Conservation (phyloP, 345 rosid genomes). For the Brassica juncea region DNA sequence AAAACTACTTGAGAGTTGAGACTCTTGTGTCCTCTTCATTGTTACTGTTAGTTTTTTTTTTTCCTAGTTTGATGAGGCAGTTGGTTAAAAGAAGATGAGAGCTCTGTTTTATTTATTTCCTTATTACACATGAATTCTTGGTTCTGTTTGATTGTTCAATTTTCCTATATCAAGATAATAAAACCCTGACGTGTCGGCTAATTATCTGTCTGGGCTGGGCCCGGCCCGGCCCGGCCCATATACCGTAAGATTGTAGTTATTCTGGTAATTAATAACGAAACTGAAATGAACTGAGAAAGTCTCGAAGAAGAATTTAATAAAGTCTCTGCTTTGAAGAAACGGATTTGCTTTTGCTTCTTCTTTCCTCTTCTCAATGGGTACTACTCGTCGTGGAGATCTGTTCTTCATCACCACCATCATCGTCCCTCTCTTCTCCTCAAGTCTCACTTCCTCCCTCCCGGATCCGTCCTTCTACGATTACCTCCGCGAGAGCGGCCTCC, state of each 20-base stretch:
- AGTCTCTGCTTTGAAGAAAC: neutral
- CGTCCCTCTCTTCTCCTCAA: slow-evolving; percentile 14
- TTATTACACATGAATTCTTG: neutral
- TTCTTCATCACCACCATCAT: neutral
- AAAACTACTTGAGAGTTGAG: neutral
- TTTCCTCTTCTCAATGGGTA: slow-evolving; percentile 19
- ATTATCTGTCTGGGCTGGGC: neutral
- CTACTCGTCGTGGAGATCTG: slow-evolving; percentile 10
- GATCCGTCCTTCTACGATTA: slow-evolving; percentile 50
- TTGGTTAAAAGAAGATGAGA: neutral
- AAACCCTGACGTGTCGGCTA: neutral
- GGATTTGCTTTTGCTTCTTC: slow-evolving; percentile 2
- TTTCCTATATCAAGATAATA: neutral
- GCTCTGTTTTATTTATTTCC: neutral
- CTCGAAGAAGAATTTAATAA: neutral
- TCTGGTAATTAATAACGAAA: neutral
- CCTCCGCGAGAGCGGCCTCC: slow-evolving; percentile 58
- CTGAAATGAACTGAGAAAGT: neutral
- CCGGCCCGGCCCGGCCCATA: neutral
- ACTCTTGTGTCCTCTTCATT: neutral
- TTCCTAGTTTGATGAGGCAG: neutral
- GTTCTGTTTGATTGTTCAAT: neutral
- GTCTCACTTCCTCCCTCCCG: slow-evolving; percentile 13
- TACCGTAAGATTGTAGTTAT: neutral
- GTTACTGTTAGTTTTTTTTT: neutral